Percentiles rank a stretch among this genome's conserved stretches.
These are phyloP conservation scores for Lipomyces yarrowii DNA, from an alignment of 1,139 yeast genomes.

Conservation along the genomic window DNA sequence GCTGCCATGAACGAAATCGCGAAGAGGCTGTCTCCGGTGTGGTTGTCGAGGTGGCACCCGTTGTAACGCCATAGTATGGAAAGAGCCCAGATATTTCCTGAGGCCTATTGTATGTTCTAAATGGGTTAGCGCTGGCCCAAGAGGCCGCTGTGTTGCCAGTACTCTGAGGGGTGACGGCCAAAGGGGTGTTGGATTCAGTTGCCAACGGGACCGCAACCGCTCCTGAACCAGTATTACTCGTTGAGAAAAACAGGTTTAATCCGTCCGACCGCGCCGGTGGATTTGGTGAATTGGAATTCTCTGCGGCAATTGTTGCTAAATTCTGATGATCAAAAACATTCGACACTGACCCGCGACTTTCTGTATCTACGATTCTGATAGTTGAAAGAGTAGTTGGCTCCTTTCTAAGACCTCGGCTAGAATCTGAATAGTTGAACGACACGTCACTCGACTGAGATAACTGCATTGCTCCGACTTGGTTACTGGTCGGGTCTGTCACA, in stretches of 20 bases:
- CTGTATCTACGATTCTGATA: neutral
- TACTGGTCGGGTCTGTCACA: neutral
- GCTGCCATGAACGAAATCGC: neutral
- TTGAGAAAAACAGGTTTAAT: neutral
- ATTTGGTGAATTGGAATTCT: neutral
- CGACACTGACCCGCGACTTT: constrained; percentile 3
- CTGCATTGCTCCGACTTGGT: neutral
- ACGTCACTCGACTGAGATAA: neutral
- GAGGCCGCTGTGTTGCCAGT: constrained; percentile 6
- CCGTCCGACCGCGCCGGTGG: neutral
- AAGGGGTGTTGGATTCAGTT: neutral
- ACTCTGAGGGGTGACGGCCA: neutral
- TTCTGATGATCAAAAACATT: constrained; percentile 5
- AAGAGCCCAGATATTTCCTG: constrained; percentile 1
- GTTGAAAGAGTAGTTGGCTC: neutral
- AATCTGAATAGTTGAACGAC: neutral
- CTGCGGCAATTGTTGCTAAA: neutral
- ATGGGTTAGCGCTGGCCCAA: constrained; percentile 5
- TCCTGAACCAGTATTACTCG: neutral
- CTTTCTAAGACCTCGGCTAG: constrained; percentile 2
- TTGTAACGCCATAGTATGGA: constrained; percentile 3
- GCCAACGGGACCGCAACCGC: neutral
- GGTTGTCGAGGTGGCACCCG: neutral
- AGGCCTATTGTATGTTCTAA: neutral
- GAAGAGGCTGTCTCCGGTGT: neutral